phyloP scores from a whole-genome alignment of 306 rosid species.

The Gleditsia sinensis region DNA sequence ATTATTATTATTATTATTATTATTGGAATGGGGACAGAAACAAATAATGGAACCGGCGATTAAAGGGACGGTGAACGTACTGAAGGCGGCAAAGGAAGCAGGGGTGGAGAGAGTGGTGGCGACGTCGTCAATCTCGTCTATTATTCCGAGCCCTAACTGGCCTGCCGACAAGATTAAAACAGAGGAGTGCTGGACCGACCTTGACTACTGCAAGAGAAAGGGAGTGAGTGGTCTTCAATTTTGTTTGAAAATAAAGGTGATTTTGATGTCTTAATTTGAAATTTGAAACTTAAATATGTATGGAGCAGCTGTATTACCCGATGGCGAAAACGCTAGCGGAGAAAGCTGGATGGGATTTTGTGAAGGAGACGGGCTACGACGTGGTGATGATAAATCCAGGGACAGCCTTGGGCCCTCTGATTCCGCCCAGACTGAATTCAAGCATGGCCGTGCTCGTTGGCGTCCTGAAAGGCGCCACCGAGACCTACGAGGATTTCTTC shows the following conservation, averaged over 20 bases:
- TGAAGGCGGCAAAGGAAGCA: conserved; percentile 76
- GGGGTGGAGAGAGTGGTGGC: conserved; percentile 83
- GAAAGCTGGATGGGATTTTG: conserved; percentile 82
- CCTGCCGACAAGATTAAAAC: conserved; percentile 57
- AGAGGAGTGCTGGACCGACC: conserved; percentile 81
- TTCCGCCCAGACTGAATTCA: conserved; percentile 73
- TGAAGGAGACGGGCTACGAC: conserved; percentile 70
- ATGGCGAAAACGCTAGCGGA: conserved; percentile 70
- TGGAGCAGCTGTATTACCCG: conserved; percentile 44
- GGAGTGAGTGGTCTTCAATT: conserved; percentile 41
- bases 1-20: no score
- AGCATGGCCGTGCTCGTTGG: conserved; percentile 76
- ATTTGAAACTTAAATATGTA: neutral
- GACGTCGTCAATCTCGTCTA: conserved; percentile 75
- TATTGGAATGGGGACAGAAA: conserved; percentile 7
- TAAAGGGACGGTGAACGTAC: conserved; percentile 74
- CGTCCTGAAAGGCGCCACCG: conserved; percentile 76
- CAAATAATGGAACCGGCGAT: conserved; percentile 76
- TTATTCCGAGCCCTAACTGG: conserved; percentile 76
- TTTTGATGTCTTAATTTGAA: no score
- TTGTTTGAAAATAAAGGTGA: no score
- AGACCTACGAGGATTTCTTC: conserved; percentile 65
- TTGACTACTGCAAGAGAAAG: conserved; percentile 73
- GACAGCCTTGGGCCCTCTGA: conserved; percentile 76
- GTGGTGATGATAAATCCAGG: conserved; percentile 90